Base-by-base conservation (phyloP, 768 basidiomycete species). In the Fibroporia radiculosa region DNA sequence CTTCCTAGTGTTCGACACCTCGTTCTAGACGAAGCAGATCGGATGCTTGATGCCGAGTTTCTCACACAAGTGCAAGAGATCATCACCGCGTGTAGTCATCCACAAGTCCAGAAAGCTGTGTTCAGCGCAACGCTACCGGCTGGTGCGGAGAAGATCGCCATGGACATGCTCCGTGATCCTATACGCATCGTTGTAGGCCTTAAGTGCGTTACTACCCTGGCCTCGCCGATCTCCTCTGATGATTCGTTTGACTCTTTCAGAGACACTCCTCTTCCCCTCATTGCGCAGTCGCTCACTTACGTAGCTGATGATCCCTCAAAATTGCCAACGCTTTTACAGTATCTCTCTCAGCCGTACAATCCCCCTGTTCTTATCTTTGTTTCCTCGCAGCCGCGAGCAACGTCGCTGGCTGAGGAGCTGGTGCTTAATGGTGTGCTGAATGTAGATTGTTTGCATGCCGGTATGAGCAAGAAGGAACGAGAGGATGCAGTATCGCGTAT, bases 101-200 rank as follows among this genome's bases (percentile, higher is more conserved):
- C 77, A 2, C 62, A 67, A 1, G 50, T 93, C 1, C 90, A 90
- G 60, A 96, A 92, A 56, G 85, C 86, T 2, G 81, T 97, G 16
- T 92, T 98, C 62, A 93, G 90, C 54, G 96, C 96, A 1, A 99
- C 96, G 0, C 77, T 99, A 34, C 95, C 95, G 14, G 82, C 88
- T 10, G 78, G 81, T 8, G 84, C 78, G 1, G 96, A 99, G 62
- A 87, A 84, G 56, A 66, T 92, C 22, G 92, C 92, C 0, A 81
- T 92, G 77, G 73, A 73, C 19, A 86, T 93, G 73, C 71, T 98
- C 25, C 72, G 71, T 4, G 79, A 95, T 56, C 90, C 92, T 3
- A 82, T 97, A 41, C 80, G 96, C 8, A 79, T 97, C 10, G 90
- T 98, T n/a, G 93, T 97, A 23, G 96, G 96, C 27, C 69, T 95